A percentile compares a stretch with the other conserved stretches of the same genome.
These are phyloP conservation scores for Prunus yedoensis DNA, from an alignment of 331 rosid species.

Conservation along the genomic window DNA sequence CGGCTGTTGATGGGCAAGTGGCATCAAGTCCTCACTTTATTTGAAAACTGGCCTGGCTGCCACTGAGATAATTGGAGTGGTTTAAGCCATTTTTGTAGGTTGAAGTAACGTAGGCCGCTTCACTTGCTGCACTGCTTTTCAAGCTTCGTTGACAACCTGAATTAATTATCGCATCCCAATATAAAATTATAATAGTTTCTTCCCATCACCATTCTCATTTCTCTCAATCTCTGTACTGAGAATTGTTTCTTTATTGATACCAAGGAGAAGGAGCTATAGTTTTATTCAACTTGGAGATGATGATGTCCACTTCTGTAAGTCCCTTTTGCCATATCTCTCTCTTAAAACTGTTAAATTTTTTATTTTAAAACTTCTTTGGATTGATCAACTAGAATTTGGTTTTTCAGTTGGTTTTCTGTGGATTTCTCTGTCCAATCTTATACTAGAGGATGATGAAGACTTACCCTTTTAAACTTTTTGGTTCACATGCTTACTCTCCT, in stretches of 20 bases:
- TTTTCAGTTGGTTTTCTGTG: neutral
- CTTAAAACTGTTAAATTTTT: too few species aligned
- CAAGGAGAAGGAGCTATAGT: neutral
- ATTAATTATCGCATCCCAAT: neutral
- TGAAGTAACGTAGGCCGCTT: conserved; percentile 6
- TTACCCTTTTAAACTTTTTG: neutral
- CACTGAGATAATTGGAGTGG: neutral
- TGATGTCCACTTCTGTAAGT: conserved; percentile 10
- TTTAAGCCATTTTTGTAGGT: neutral
- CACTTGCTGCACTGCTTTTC: conserved; percentile 12
- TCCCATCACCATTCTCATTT: neutral
- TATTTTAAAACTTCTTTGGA: neutral
- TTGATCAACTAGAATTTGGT: neutral
- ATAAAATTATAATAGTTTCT: neutral
- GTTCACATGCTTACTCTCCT: neutral
- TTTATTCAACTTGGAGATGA: neutral
- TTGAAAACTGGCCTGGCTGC: conserved; percentile 12
- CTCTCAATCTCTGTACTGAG: neutral
- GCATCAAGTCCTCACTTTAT: neutral
- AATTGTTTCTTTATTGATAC: conserved; percentile 1
- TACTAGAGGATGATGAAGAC: neutral
- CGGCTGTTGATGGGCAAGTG: neutral
- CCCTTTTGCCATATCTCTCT: neutral
- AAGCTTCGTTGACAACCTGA: neutral
- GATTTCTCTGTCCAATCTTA: neutral